Evolutionary conservation across 345 rosid genomes (phyloP).

Genomic region (Geranium rotundifolium): DNA sequence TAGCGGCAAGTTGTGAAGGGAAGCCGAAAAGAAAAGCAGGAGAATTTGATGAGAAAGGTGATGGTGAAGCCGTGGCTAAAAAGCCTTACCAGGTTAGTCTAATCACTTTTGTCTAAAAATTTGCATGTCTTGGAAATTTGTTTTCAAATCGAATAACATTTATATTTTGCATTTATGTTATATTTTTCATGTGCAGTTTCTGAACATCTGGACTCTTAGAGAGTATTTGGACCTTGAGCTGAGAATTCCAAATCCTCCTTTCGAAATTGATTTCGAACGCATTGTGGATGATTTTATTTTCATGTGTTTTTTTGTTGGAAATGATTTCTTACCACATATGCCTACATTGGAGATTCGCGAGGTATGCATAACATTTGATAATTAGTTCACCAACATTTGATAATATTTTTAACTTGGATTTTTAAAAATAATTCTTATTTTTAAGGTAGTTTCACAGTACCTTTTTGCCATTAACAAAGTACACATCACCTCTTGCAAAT

Average conservation of each 20-base stretch:
- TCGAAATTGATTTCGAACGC: conserved; percentile 50
- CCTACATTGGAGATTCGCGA: conserved; percentile 95
- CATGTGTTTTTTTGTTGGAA: conserved; percentile 96
- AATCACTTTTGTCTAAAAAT: neutral
- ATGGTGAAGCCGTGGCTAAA: conserved; percentile 34
- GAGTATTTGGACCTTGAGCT: conserved; percentile 85
- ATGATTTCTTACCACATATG: conserved; percentile 98
- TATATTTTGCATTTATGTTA: neutral
- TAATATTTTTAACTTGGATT: no score
- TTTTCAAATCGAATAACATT: neutral
- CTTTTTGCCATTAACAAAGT: no score
- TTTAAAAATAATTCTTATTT: no score
- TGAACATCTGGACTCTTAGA: conserved; percentile 85
- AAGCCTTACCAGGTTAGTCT: conserved; percentile 84
- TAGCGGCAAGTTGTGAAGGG: conserved; percentile 82
- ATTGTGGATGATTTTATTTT: conserved; percentile 89
- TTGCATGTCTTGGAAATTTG: neutral
- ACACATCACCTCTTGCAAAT: no score
- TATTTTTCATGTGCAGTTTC: conserved; percentile 42
- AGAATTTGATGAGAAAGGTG: conserved; percentile 92
- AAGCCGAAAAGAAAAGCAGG: conserved; percentile 77
- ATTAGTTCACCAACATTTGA: no score
- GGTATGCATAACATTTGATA: conserved; percentile 34
- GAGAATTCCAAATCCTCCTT: conserved; percentile 41
- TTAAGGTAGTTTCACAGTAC: no score